Conservation (phyloP, 2,329 filamentous ascomycete species). For the Bipolaris cookei region DNA sequence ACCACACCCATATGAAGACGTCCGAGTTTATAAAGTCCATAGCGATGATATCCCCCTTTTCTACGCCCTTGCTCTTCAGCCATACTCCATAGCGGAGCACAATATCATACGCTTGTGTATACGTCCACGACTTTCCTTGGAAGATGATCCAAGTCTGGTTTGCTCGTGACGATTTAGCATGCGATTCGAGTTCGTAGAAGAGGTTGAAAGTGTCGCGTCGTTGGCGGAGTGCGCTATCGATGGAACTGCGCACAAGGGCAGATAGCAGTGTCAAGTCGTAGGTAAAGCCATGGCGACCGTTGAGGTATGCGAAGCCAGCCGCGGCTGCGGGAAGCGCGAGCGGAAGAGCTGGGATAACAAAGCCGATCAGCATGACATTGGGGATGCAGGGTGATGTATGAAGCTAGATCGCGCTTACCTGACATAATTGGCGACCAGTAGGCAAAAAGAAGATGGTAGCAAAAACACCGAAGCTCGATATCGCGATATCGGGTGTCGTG, state of each 20-base stretch:
- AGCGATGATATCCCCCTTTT: conserved; percentile 47
- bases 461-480: not conserved
- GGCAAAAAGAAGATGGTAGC: not conserved
- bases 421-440: conserved; percentile 3
- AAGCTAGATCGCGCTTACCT: conserved; percentile 4
- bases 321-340: conserved; percentile 42
- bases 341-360: conserved; percentile 30
- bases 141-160: conserved; percentile 44
- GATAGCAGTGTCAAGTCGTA: conserved; percentile 68
- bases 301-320: conserved; percentile 64
- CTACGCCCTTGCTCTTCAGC: conserved; percentile 45
- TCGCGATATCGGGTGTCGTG: not conserved
- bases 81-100: conserved; percentile 46
- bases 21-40: conserved; percentile 49
- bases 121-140: conserved; percentile 43
- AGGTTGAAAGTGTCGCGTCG: conserved; percentile 67
- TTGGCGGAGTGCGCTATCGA: conserved; percentile 57
- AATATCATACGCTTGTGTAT: conserved; percentile 44
- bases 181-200: conserved; percentile 45
- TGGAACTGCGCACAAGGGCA: conserved; percentile 56
- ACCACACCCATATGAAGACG: conserved; percentile 49
- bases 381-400: not conserved
- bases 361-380: not conserved
- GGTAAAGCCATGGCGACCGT: conserved; percentile 70
- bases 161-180: conserved; percentile 36